These are phyloP conservation scores for Beta macrorhiza DNA, from an alignment of 179 eudicot genomes.

Conservation along the genomic window DNA sequence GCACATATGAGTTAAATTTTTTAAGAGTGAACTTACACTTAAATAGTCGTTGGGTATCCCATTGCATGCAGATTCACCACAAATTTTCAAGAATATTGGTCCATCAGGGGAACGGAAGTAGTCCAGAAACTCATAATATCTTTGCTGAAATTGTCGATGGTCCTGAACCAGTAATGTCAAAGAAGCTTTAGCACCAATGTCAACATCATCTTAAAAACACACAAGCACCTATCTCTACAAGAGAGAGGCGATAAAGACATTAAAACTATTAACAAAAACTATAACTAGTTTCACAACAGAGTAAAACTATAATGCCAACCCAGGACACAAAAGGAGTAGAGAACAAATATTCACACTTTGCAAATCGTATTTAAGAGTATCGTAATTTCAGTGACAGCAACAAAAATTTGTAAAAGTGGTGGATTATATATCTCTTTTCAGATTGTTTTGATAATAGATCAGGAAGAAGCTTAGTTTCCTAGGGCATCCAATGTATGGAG, in stretches of 20 bases:
- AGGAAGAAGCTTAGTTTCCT: neutral
- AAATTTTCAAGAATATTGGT: conserved; percentile 76
- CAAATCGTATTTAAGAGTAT: neutral
- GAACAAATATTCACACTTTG: neutral
- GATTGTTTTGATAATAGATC: no score
- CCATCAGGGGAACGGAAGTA: conserved; percentile 73
- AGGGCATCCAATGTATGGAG: neutral
- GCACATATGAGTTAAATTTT: conserved; percentile 5
- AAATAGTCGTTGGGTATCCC: conserved; percentile 84
- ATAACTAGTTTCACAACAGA: neutral
- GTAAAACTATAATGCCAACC: neutral
- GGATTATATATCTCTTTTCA: neutral
- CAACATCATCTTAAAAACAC: conserved; percentile 1
- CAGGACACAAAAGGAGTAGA: neutral
- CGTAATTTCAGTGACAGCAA: no score
- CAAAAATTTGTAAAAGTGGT: neutral
- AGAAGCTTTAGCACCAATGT: neutral
- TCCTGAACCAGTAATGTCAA: conserved; percentile 53
- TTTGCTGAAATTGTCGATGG: conserved; percentile 71
- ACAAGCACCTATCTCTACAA: neutral
- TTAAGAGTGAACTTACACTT: conserved; percentile 46
- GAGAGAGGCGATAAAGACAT: neutral
- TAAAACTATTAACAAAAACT: neutral
- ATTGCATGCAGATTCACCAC: conserved; percentile 82
- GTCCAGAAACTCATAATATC: conserved; percentile 85